Evolutionary conservation across 495 filamentous ascomycete genomes (phyloP), one percentile per base, ranked within the genome.

Genomic region (Bryoglossum gracile): DNA sequence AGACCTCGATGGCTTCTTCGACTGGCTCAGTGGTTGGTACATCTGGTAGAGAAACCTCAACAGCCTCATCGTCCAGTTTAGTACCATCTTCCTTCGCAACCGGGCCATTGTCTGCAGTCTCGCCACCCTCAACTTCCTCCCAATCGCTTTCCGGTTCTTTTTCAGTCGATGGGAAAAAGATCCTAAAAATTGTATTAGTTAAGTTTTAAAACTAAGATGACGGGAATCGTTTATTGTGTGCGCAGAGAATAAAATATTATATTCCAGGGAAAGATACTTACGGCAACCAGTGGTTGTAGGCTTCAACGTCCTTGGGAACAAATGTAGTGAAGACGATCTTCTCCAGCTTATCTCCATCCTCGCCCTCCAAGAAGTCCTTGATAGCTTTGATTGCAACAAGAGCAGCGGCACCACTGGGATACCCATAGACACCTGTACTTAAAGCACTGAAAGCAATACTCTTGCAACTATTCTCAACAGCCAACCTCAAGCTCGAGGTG

Each of bases 341-440:
- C 16, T 88, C 79, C 43, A 96, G 63, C 58, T 69, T 68, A 21
- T 65, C 56, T 17, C 75, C 81, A 18, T 74, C 64, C 11, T 74
- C 65, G 14, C 69, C 62, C 16, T 82, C 77, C 48, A 97, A 58
- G 58, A 88, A 96, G 23, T 69, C 63, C 40, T 82, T 78, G 14
- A 94, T 83, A 9, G 86, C 80, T 26, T 72, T 66, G 43, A 84
- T 63, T 2, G 86, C 92, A 33, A 78, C 71, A 17, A 67, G 57
- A 1, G 88, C 87, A 11, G 91, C 92, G 24, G 80, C 71, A 2
- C 58, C 49, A 57, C 78, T 84, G 3, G 90, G 91, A 61, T 94
- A 98, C 5, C 89, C 88, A 62, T 94, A 97, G 0, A 94, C 61
- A 1, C 92, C 92, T 8, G 91, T 95, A 56, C 87, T 92, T 41